Base-by-base conservation (phyloP, 1,139 yeast genomes). In the Zygoascus hellenicus region DNA sequence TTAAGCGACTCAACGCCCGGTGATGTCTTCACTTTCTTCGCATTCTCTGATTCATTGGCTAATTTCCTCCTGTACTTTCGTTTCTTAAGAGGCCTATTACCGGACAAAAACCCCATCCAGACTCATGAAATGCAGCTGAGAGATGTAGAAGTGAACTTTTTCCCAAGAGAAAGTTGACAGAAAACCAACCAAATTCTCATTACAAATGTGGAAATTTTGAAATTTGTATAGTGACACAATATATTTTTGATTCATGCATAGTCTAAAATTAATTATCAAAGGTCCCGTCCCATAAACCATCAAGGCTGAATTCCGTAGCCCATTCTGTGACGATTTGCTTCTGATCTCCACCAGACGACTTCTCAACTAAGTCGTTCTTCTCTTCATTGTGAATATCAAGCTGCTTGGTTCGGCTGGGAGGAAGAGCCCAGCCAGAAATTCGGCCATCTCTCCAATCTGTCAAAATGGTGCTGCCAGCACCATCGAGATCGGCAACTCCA, bases 371-470 rank as follows among this genome's bases (percentile, higher is more conserved):
- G 14, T 35, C 48, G 22, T 39, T 42, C 22, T 43, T 38, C 42
- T 52, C 49, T 43, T 48, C 46, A n/a, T 45, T 48, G 11, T 49
- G 48, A 14, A 13, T 22, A 13, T 29, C 16, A 6, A 15, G 46
- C 35, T 26, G 26, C 9, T 15, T n/a, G 11, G 68, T 59, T 7
- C 64, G 71, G 56, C 75, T 74, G 2, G 86, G 79, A 42, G 97
- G 96, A 58, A 81, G 67, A 1, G 89, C 81, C 96, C 97, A 92
- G 42, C 97, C 96, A 48, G 83, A 69, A 57, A 92, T 78, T 63
- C 95, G 80, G 50, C 98, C 98, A 67, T 90, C 97, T 69, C 97
- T 82, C 97, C 97, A 94, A 68, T 92, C 99, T 57, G 80, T 87
- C 61, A 94, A 75, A 3, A 92, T 85, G 32, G 87, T 75, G 58